phyloP scores from a whole-genome alignment of 176 grass and related monocot genomes.

The Tillandsia leiboldiana region DNA sequence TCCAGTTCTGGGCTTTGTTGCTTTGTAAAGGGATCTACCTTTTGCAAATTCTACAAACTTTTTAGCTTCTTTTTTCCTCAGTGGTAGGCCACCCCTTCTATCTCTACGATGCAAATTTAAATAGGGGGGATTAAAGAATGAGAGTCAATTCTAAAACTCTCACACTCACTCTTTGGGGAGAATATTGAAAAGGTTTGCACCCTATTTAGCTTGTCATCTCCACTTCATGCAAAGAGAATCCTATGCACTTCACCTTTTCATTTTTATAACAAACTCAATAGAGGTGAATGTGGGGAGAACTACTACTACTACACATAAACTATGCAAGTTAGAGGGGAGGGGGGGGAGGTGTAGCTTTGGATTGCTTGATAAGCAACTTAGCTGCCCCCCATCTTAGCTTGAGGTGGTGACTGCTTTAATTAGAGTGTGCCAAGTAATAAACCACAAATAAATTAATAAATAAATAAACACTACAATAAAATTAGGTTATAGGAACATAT shows the following conservation, averaged over 20 bases:
- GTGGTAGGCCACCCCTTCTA: conserved; percentile 37
- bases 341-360: background rate
- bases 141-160: conserved; percentile 64
- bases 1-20: conserved; percentile 25
- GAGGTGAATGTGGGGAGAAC: conserved; percentile 19
- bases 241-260: conserved; percentile 41
- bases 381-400: conserved; percentile 22
- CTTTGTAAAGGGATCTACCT: conserved; percentile 39
- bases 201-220: conserved; percentile 20
- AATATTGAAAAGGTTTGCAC: conserved; percentile 51
- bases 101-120: conserved; percentile 61
- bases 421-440: background rate
- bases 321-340: conserved; percentile 13
- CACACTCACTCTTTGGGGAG: conserved; percentile 23
- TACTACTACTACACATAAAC: conserved; percentile 11
- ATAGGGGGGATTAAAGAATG: conserved; percentile 32
- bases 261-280: conserved; percentile 38
- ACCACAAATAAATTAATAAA: too few species aligned
- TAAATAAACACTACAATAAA: too few species aligned
- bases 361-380: conserved; percentile 18
- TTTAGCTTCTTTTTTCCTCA: background rate
- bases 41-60: conserved; percentile 31
- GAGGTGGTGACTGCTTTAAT: conserved; percentile 6
- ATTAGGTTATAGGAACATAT: too few species aligned
- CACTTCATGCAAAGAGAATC: conserved; percentile 53